Conservation (phyloP, 345 rosid species). For the Trapa bicornis region DNA sequence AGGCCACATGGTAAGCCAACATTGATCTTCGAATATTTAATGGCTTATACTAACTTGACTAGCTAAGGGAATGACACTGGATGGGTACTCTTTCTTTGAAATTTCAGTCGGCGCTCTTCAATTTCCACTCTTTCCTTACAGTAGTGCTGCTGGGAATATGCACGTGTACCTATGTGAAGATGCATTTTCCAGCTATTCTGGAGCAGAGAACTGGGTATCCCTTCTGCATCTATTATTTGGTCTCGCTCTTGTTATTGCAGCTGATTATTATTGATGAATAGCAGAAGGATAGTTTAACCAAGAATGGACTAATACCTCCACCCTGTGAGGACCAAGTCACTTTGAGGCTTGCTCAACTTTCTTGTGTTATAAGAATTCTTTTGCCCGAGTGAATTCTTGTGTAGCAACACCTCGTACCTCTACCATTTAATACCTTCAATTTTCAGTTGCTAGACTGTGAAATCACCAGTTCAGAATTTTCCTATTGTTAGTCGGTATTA, state of each 20-base stretch:
- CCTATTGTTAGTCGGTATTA: no score
- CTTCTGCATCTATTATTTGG: not conserved
- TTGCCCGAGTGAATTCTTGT: no score
- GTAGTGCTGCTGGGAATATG: slow-evolving; percentile 84
- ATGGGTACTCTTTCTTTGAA: not conserved
- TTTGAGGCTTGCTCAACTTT: no score
- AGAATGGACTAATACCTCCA: no score
- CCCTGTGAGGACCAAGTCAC: no score
- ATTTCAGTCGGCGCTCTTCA: slow-evolving; percentile 79
- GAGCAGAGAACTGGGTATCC: slow-evolving; percentile 86
- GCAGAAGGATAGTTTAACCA: not conserved
- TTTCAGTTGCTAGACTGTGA: no score
- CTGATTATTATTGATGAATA: not conserved
- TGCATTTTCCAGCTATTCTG: slow-evolving; percentile 92
- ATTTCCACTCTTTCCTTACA: slow-evolving; percentile 83
- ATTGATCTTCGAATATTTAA: not conserved
- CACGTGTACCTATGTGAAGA: slow-evolving; percentile 80
- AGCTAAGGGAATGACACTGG: not conserved
- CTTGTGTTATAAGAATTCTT: no score
- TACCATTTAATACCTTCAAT: no score
- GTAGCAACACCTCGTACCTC: no score
- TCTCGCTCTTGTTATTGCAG: not conserved
- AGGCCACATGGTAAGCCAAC: not conserved
- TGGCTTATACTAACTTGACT: not conserved
- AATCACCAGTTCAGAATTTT: no score